These are phyloP conservation scores for Parastagonospora avenae DNA, from an alignment of 2,329 filamentous ascomycete genomes.

Conservation along the genomic window DNA sequence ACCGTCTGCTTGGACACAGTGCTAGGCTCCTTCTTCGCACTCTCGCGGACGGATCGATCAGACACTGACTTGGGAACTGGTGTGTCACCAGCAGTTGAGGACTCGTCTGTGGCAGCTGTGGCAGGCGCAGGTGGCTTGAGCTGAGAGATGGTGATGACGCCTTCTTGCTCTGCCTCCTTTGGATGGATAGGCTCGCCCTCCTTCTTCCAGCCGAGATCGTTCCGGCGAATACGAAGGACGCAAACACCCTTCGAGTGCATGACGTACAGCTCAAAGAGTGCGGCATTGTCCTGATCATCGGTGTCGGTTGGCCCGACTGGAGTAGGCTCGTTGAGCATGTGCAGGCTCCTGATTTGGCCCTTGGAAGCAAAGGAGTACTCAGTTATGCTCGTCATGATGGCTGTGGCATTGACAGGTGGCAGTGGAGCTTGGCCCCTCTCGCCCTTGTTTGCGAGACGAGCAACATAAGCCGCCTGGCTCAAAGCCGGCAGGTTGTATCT, in stretches of 20 bases:
- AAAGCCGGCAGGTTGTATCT: conserved; percentile 82
- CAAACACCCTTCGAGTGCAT: conserved; percentile 99
- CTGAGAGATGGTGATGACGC: conserved; percentile 75
- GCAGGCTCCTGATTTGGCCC: conserved; percentile 85
- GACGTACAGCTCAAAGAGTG: conserved; percentile 91
- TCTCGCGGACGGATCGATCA: conserved; percentile 44
- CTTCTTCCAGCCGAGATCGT: conserved; percentile 87
- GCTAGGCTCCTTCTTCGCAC: conserved; percentile 43
- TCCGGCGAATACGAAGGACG: conserved; percentile 81
- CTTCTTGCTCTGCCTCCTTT: conserved; percentile 75
- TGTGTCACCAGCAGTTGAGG: conserved; percentile 47
- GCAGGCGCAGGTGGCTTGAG: conserved; percentile 53
- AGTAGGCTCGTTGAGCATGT: conserved; percentile 74
- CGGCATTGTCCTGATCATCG: conserved; percentile 66
- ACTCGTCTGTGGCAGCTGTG: conserved; percentile 29
- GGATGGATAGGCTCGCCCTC: conserved; percentile 85
- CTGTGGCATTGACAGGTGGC: conserved; percentile 88
- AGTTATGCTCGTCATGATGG: conserved; percentile 94
- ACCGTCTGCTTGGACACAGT: conserved; percentile 39
- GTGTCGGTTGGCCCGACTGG: conserved; percentile 61
- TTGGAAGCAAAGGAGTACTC: conserved; percentile 92
- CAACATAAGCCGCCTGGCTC: conserved; percentile 86
- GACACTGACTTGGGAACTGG: conserved; percentile 42
- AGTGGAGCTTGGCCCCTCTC: conserved; percentile 61
- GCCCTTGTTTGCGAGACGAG: conserved; percentile 67